These are phyloP conservation scores for Globisporangium canariense DNA, from an alignment of 352 stramenopile species.

Conservation along the genomic window DNA sequence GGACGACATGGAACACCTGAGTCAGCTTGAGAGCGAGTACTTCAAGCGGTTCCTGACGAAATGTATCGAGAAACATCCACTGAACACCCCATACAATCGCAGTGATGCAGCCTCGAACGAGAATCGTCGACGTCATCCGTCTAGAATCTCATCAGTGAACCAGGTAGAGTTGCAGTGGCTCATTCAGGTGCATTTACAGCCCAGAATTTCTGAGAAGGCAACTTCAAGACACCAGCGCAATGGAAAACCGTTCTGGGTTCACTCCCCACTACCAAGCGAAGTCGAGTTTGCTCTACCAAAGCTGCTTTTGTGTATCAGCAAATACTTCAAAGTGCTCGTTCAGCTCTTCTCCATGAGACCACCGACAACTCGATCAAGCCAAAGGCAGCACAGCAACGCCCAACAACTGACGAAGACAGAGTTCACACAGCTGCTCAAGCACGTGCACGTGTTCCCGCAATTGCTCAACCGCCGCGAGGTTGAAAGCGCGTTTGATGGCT, in stretches of 20 bases:
- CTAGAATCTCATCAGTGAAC: neutral
- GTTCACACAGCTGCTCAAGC: constrained; percentile 53
- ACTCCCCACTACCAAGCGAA: constrained; percentile 22
- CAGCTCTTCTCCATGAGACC: constrained; percentile 40
- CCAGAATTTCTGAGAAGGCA: neutral
- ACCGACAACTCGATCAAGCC: neutral
- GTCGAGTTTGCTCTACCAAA: constrained; percentile 33
- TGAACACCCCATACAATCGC: neutral
- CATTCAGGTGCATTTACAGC: constrained; percentile 9
- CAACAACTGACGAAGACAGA: constrained; percentile 25
- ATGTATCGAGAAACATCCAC: constrained; percentile 10
- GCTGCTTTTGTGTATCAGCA: constrained; percentile 33
- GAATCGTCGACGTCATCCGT: neutral
- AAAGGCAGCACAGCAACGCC: neutral
- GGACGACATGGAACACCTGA: neutral
- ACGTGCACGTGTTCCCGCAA: constrained; percentile 51
- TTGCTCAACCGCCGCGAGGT: constrained; percentile 55
- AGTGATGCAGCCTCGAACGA: neutral
- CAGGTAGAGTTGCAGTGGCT: constrained; percentile 14
- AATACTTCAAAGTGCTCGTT: constrained; percentile 35
- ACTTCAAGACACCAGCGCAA: neutral
- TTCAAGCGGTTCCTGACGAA: constrained; percentile 12
- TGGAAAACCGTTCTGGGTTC: constrained; percentile 19
- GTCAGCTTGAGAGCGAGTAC: constrained; percentile 2
- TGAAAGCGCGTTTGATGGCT: constrained; percentile 38